phyloP scores from a whole-genome alignment of 2,329 filamentous ascomycete species.

The Fusarium sp. region DNA sequence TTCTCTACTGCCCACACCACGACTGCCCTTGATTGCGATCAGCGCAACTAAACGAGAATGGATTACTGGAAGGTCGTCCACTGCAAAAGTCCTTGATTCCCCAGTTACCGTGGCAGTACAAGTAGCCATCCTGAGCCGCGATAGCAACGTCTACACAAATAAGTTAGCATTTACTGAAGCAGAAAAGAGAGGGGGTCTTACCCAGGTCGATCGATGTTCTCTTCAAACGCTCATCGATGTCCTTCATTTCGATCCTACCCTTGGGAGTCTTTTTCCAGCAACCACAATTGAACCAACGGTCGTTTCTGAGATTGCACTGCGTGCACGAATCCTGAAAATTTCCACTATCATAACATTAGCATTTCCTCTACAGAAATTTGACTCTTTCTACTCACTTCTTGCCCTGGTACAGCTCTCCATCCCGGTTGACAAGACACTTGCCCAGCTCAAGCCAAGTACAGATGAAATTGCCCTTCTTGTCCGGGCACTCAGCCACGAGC shows the following conservation, averaged over 20 bases:
- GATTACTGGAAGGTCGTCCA: constrained; percentile 10
- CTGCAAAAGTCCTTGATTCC: constrained; percentile 26
- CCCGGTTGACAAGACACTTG: constrained; percentile 28
- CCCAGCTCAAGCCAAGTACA: constrained; percentile 35
- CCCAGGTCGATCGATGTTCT: constrained; percentile 22
- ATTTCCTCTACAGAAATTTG: background rate
- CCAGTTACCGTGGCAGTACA: constrained; percentile 19
- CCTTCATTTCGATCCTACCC: background rate
- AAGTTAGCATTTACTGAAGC: background rate
- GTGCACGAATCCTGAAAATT: constrained; percentile 27
- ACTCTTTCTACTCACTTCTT: constrained; percentile 1
- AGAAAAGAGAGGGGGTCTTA: background rate
- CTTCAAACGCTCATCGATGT: background rate
- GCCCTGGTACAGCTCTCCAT: constrained; percentile 17
- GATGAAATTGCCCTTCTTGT: constrained; percentile 15
- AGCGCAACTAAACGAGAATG: background rate
- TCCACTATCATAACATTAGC: constrained; percentile 16
- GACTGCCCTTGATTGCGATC: background rate
- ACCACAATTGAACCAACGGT: constrained; percentile 8
- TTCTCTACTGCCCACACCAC: background rate
- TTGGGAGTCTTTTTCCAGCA: constrained; percentile 11
- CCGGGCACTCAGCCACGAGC: constrained; percentile 25
- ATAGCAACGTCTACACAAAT: constrained; percentile 19
- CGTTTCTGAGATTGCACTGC: constrained; percentile 13
- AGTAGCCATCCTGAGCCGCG: constrained; percentile 20